A percentile compares a stretch with the other conserved stretches of the same genome.
Conservation (phyloP, 768 basidiomycete species). For the Bullera alba region DNA sequence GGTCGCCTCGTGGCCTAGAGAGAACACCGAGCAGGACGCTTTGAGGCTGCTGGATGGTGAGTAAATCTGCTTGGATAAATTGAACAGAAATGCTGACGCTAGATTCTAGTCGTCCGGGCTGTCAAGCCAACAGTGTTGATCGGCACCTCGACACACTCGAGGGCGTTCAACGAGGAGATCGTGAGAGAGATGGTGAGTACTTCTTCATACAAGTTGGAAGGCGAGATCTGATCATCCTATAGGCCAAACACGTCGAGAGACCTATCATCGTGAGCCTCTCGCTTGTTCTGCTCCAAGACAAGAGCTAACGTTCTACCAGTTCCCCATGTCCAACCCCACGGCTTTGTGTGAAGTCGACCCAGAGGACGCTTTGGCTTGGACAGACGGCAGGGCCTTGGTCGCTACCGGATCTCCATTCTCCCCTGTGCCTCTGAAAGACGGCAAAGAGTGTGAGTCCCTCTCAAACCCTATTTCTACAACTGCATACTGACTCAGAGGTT, state of each 20-base stretch:
- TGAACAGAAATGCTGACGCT: constrained; percentile 40
- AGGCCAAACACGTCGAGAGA: constrained; percentile 54
- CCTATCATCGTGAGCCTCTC: constrained; percentile 59
- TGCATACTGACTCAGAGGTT: not conserved
- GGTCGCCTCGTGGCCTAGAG: constrained; percentile 38
- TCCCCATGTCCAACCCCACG: constrained; percentile 69
- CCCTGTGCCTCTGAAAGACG: constrained; percentile 58
- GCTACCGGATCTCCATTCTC: constrained; percentile 82
- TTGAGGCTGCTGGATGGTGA: constrained; percentile 50
- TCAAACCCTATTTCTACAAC: not conserved
- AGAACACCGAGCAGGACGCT: constrained; percentile 32
- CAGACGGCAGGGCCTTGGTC: constrained; percentile 66
- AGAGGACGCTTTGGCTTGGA: constrained; percentile 53
- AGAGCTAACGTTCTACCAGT: constrained; percentile 11
- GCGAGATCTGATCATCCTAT: constrained; percentile 24
- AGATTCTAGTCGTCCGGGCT: constrained; percentile 58
- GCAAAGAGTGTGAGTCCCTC: constrained; percentile 53
- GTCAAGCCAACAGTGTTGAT: constrained; percentile 78
- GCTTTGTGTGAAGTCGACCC: constrained; percentile 56
- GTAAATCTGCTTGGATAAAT: constrained; percentile 46
- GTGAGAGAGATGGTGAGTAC: constrained; percentile 50
- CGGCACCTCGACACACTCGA: constrained; percentile 69
- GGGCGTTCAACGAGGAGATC: constrained; percentile 53
- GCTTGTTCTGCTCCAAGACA: not conserved
- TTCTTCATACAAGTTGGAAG: not conserved